Percentiles rank a stretch among this genome's conserved stretches.
Evolutionary conservation across 441 rosid genomes (phyloP).

Genomic region (Raphanus hybrid): DNA sequence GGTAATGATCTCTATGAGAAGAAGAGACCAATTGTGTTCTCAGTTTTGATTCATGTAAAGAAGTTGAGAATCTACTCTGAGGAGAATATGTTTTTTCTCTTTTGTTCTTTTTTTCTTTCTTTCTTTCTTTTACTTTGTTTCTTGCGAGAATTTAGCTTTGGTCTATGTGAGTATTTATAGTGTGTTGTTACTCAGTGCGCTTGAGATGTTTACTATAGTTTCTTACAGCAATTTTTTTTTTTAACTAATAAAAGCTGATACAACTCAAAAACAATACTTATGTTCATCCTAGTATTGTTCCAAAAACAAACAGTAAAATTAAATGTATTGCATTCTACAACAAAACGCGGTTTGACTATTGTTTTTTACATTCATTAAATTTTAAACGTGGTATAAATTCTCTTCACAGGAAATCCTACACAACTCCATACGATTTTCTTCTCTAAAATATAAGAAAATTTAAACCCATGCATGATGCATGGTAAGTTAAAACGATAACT

Average conservation of each 20-base stretch:
- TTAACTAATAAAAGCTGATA: not conserved
- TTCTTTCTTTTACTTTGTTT: slow-evolving; percentile 31
- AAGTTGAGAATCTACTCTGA: slow-evolving; percentile 31
- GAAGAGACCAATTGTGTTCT: slow-evolving; percentile 12
- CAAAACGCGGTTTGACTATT: not conserved
- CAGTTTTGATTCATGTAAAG: slow-evolving; percentile 25
- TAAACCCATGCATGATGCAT: not conserved
- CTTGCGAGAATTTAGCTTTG: slow-evolving; percentile 37
- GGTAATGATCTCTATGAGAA: slow-evolving; percentile 1
- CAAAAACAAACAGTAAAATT: not conserved
- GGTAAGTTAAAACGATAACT: not conserved
- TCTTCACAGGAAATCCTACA: not conserved
- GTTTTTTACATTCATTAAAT: slow-evolving; percentile 5
- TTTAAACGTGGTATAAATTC: slow-evolving; percentile 17
- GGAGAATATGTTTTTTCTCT: slow-evolving; percentile 29
- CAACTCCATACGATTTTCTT: not conserved
- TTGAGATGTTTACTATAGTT: slow-evolving; percentile 16
- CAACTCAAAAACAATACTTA: not conserved
- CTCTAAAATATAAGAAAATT: not conserved
- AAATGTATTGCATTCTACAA: not conserved
- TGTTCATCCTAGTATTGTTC: no score
- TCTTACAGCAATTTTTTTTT: not conserved
- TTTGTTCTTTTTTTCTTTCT: not conserved
- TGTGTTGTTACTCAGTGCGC: slow-evolving; percentile 14
- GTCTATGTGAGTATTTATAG: slow-evolving; percentile 24